Evolutionary conservation across 2,329 filamentous ascomycete genomes (phyloP).

Genomic region (Cladosporium austrohemisphaericum): DNA sequence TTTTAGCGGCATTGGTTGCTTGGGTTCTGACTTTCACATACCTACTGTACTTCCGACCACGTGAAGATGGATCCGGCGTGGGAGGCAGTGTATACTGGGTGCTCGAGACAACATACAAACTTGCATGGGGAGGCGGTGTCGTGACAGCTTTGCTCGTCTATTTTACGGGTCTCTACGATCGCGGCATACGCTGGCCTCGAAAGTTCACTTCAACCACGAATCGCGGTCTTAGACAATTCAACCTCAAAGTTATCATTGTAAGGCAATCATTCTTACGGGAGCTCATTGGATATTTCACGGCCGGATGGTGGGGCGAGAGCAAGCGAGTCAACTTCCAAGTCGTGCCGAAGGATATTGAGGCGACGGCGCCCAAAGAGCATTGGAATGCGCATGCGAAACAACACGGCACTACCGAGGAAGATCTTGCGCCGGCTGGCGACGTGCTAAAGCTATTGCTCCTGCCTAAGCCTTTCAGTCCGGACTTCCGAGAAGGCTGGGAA

Average conservation of each 20-base stretch:
- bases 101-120: conserved; percentile 82
- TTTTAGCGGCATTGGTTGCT: conserved; percentile 70
- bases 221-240: conserved; percentile 83
- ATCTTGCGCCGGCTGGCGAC: conserved; percentile 84
- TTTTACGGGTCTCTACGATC: conserved; percentile 94
- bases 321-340: conserved; percentile 34
- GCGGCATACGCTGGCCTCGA: conserved; percentile 88
- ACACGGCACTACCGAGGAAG: conserved; percentile 66
- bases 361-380: conserved; percentile 59
- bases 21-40: conserved; percentile 88
- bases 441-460: conserved; percentile 86
- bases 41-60: conserved; percentile 88
- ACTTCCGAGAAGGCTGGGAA: conserved; percentile 96
- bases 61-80: conserved; percentile 86
- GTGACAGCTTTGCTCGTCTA: conserved; percentile 84
- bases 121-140: conserved; percentile 86
- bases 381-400: conserved; percentile 36
- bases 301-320: conserved; percentile 32
- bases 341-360: conserved; percentile 39
- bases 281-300: conserved; percentile 51
- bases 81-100: conserved; percentile 97
- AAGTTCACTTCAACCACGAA: conserved; percentile 89
- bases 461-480: conserved; percentile 90
- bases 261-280: conserved; percentile 80
- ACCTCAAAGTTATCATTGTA: conserved; percentile 91